These are phyloP conservation scores for Pleomassaria siparia DNA, from an alignment of 2,329 filamentous ascomycete species.

Conservation along the genomic window DNA sequence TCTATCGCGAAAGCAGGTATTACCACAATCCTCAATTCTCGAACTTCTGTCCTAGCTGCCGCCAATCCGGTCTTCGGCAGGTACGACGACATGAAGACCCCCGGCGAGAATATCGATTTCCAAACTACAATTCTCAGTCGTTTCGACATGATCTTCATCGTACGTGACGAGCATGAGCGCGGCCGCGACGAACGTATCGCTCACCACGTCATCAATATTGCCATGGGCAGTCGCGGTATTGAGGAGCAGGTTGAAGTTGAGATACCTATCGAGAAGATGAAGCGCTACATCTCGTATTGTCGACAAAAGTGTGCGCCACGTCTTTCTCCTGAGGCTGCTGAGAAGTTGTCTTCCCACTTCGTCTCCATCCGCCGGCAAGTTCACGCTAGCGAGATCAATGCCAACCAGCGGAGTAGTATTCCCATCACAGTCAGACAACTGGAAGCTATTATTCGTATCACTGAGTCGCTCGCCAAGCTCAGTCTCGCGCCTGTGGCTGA, in stretches of 20 bases:
- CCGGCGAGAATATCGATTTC: conserved; percentile 98
- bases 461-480: conserved; percentile 91
- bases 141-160: conserved; percentile 99
- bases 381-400: conserved; percentile 84
- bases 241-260: conserved; percentile 85
- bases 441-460: conserved; percentile 95
- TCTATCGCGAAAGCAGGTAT: conserved; percentile 99
- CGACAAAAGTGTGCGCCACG: conserved; percentile 91
- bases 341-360: conserved; percentile 96
- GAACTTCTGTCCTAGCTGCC: conserved; percentile 91
- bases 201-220: conserved; percentile 94
- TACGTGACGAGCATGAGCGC: conserved; percentile 89
- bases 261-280: conserved; percentile 95
- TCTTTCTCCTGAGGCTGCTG: conserved; percentile 84
- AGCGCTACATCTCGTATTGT: conserved; percentile 95
- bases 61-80: conserved; percentile 97
- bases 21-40: conserved; percentile 93
- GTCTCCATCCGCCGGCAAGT: conserved; percentile 95
- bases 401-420: conserved; percentile 88
- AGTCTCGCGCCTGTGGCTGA: conserved; percentile 82
- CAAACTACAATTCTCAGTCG: conserved; percentile 96
- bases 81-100: conserved; percentile 97
- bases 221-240: conserved; percentile 83
- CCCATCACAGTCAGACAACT: conserved; percentile 97
- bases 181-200: conserved; percentile 91